A percentile compares a stretch with the other conserved stretches of the same genome.
Conservation (phyloP, 345 rosid species). For the Brassica napus region Da-Ae NC_063436.1:31782001-31782500, state of each 20-base stretch:
- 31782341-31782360: slow-evolving; percentile 13
- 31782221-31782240: slow-evolving; percentile 68
- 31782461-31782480: slow-evolving; percentile 53
- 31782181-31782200: slow-evolving; percentile 58
- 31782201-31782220: slow-evolving; percentile 82
- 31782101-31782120: not conserved
- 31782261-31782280: slow-evolving; percentile 67
- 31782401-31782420: slow-evolving; percentile 86
- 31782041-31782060: slow-evolving; percentile 35
- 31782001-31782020: slow-evolving; percentile 28
- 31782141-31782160: slow-evolving; percentile 39
- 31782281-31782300: slow-evolving; percentile 45
- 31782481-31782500: slow-evolving; percentile 82
- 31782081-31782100: not conserved
- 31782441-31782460: slow-evolving; percentile 48
- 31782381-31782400: slow-evolving; percentile 84
- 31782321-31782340: too few species aligned
- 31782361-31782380: slow-evolving; percentile 53
- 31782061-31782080: slow-evolving; percentile 26
- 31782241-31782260: slow-evolving; percentile 71
- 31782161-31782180: slow-evolving; percentile 85
- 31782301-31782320: not conserved
- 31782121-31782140: not conserved
- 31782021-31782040: slow-evolving; percentile 30
- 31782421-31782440: slow-evolving; percentile 79